Conservation (phyloP, 2,329 filamentous ascomycete species). For the Penicillium sclerotiorum region DNA sequence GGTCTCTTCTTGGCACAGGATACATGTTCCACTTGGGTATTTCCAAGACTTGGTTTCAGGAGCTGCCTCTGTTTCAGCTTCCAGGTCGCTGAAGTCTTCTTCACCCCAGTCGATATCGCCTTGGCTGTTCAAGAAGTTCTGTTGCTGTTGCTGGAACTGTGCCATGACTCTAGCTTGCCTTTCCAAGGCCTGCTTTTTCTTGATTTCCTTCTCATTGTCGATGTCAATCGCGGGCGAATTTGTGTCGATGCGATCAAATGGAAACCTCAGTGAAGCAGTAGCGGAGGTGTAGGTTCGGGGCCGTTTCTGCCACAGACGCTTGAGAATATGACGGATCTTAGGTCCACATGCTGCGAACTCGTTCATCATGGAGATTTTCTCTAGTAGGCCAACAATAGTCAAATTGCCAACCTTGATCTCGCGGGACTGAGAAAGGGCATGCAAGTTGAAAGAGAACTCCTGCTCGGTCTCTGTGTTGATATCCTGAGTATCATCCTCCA, state of each 20-base stretch:
- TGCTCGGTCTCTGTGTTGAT: conserved; percentile 52
- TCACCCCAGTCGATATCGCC: conserved; percentile 87
- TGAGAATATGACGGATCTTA: conserved; percentile 81
- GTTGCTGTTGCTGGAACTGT: conserved; percentile 96
- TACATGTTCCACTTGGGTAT: conserved; percentile 90
- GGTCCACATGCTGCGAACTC: conserved; percentile 81
- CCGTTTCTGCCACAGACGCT: conserved; percentile 80
- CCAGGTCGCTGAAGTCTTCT: conserved; percentile 70
- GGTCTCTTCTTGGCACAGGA: conserved; percentile 94
- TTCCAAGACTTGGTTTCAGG: conserved; percentile 78
- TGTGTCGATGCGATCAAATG: conserved; percentile 78
- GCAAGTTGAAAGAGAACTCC: conserved; percentile 69
- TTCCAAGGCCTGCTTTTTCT: conserved; percentile 87
- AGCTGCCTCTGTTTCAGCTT: conserved; percentile 53
- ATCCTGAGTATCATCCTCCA: conserved; percentile 73
- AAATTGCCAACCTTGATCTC: conserved; percentile 43
- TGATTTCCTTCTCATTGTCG: conserved; percentile 66
- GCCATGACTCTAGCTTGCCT: conserved; percentile 95
- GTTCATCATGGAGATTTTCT: conserved; percentile 62
- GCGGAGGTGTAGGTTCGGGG: conserved; percentile 72
- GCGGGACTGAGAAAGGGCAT: conserved; percentile 67
- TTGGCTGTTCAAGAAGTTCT: conserved; percentile 89
- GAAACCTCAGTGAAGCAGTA: conserved; percentile 61
- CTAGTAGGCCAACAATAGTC: conserved; percentile 57
- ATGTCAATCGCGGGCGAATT: conserved; percentile 73